A percentile compares a stretch with the other conserved stretches of the same genome.
These are phyloP conservation scores for Puya raimondii DNA, from an alignment of 176 grass and related monocot genomes.

Conservation along the genomic window DNA sequence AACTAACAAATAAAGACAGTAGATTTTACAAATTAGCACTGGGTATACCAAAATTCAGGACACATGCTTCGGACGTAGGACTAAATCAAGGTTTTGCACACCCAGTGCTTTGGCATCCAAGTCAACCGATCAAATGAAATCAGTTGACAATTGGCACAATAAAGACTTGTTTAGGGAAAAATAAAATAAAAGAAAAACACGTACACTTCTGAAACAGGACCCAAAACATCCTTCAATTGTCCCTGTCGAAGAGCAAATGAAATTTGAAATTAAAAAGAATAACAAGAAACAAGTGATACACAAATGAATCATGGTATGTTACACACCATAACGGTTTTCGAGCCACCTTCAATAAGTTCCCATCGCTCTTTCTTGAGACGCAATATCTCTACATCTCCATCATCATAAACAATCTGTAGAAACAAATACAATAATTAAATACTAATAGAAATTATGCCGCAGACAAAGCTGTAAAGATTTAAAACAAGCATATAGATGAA, in stretches of 20 bases:
- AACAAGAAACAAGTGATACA: background rate
- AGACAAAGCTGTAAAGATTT: background rate
- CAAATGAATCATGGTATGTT: background rate
- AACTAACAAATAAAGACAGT: too few species aligned
- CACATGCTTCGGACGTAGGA: background rate
- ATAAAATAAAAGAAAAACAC: background rate
- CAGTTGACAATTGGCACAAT: too few species aligned
- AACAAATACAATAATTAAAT: slow-evolving; percentile 14
- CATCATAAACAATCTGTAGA: slow-evolving; percentile 62
- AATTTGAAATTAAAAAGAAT: background rate
- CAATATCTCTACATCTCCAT: slow-evolving; percentile 65
- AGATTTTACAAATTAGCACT: too few species aligned
- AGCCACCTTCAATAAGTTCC: slow-evolving; percentile 31
- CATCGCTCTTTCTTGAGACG: slow-evolving; percentile 48
- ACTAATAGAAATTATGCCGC: background rate
- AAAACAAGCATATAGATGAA: background rate
- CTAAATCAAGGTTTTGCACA: background rate
- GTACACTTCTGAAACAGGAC: slow-evolving; percentile 23
- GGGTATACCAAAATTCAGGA: too few species aligned
- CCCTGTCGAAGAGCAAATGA: slow-evolving; percentile 30
- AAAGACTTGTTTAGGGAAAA: background rate
- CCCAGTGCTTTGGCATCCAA: background rate
- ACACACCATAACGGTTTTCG: slow-evolving; percentile 14
- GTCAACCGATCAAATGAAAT: background rate
- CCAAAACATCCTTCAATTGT: slow-evolving; percentile 13